Evolutionary conservation across 2,329 filamentous ascomycete species (phyloP), one percentile per base, ranked within the genome.

Genomic region (Aspergillus sp.): DNA sequence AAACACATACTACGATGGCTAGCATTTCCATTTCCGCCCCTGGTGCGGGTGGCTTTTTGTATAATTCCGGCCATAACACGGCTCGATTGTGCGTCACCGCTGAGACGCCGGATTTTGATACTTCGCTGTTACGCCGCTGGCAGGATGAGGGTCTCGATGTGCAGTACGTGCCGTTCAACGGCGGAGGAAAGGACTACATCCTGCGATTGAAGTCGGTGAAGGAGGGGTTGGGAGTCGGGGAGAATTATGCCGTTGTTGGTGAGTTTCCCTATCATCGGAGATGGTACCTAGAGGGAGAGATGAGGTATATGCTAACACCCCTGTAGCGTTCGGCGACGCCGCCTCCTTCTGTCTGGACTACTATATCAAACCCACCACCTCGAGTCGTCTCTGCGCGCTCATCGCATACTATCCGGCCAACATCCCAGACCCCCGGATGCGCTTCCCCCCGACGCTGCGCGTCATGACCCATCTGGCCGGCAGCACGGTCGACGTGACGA

Each of bases 171-270:
- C 82, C 85, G 6, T 80, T 82, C 42, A 80, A 82, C 16, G 81
- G 82, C 18, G 72, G 75, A 16, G 73, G 85, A 42, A 81, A 84
- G 62, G 76, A 79, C 14, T 79, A 84, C 63, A 76, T 77, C n/a
- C 77, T 80, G 51, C 77, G 77, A 55, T 68, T 88, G 58, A 80
- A 82, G 61, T 73, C 75, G 18, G 72, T 84, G 39, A 82, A 82
- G 54, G 83, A 86, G 46, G 77, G 78, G 10, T 77, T 87, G 39
- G 84, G 85, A 3, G 76, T 81, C 1, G 79, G 79, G n/a, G 85
- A 86, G 69, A 81, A 82, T 59, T 89, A 87, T 71, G 86, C 82
- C 3, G 82, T 88, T 64, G 80, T 88, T 71, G 85, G 85, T 87
- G 79, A 59, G 73, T 63, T 56, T 7, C 6, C 26, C 26, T 7